A percentile compares a stretch with the other conserved stretches of the same genome.
Evolutionary conservation across 805 yeast genomes (phyloP).

Genomic region (Yarrowia bubula): DNA sequence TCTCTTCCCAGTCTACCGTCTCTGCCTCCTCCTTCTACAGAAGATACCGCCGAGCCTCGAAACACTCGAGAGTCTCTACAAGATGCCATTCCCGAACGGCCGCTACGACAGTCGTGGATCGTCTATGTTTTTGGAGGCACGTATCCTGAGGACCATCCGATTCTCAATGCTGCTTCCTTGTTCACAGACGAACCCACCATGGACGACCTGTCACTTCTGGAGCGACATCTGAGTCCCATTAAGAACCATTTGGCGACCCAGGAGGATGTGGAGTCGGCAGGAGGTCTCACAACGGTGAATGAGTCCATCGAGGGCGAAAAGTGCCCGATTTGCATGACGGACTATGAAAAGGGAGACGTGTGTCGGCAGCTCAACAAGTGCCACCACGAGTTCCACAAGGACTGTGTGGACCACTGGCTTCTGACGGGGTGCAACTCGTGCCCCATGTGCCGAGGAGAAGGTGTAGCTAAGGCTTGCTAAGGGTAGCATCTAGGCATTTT

Average conservation of each 20-base stretch:
- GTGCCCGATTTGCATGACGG: slow-evolving; percentile 55
- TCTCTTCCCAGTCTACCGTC: not conserved
- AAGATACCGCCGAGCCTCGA: not conserved
- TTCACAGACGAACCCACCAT: slow-evolving; percentile 51
- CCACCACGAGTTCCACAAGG: slow-evolving; percentile 52
- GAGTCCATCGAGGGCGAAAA: slow-evolving; percentile 38
- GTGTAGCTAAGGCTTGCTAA: slow-evolving; percentile 35
- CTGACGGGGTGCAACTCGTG: slow-evolving; percentile 53
- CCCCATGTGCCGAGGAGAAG: slow-evolving; percentile 55
- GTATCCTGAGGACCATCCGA: slow-evolving; percentile 50
- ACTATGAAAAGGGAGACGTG: slow-evolving; percentile 48
- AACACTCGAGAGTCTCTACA: slow-evolving; percentile 8
- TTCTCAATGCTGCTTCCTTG: slow-evolving; percentile 48
- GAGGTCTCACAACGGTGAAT: slow-evolving; percentile 40
- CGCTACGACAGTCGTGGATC: slow-evolving; percentile 52
- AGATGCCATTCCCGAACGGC: slow-evolving; percentile 7
- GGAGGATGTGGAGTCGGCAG: slow-evolving; percentile 44
- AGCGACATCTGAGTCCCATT: slow-evolving; percentile 49
- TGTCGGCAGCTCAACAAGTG: slow-evolving; percentile 49
- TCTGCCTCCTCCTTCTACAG: not conserved
- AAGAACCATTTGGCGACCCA: slow-evolving; percentile 46
- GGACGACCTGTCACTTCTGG: slow-evolving; percentile 50
- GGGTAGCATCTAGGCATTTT: slow-evolving; percentile 13
- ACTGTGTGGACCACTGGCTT: slow-evolving; percentile 61
- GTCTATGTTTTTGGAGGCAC: slow-evolving; percentile 60